Percentiles rank a stretch among this genome's conserved stretches.
These are phyloP conservation scores for Trichoderma gamsii DNA, from an alignment of 495 filamentous ascomycete species.

Conservation along the genomic window DNA sequence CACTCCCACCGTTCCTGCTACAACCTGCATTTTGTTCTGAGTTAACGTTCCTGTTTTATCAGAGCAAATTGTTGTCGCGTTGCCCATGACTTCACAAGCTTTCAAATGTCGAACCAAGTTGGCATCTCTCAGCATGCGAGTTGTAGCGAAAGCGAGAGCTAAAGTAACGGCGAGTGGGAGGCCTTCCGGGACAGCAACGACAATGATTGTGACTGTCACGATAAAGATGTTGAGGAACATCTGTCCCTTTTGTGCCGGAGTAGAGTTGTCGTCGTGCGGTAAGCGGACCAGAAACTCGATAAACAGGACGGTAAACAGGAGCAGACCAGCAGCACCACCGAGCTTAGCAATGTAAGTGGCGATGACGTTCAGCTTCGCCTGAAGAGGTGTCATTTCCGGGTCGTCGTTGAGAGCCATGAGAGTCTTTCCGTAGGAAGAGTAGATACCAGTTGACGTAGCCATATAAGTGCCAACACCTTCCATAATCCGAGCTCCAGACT, in stretches of 20 bases:
- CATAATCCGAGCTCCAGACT: conserved; percentile 86
- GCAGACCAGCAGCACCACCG: conserved; percentile 72
- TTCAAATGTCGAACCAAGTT: conserved; percentile 86
- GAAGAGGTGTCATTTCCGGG: conserved; percentile 86
- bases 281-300: conserved; percentile 79
- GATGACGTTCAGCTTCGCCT: conserved; percentile 84
- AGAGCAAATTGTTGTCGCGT: conserved; percentile 91
- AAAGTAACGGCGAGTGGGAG: conserved; percentile 88
- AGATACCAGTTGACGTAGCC: conserved; percentile 80
- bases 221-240: conserved; percentile 90
- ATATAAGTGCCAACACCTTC: conserved; percentile 73
- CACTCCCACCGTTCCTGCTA: conserved; percentile 69
- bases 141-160: conserved; percentile 90
- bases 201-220: conserved; percentile 88
- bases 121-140: conserved; percentile 90
- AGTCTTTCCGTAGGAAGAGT: conserved; percentile 85
- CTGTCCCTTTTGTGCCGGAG: conserved; percentile 73
- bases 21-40: conserved; percentile 86
- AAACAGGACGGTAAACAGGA: conserved; percentile 87
- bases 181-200: conserved; percentile 92
- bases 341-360: conserved; percentile 94
- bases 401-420: conserved; percentile 91
- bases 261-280: conserved; percentile 25
- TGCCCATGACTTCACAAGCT: conserved; percentile 98
- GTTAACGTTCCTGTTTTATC: conserved; percentile 97